phyloP scores from a whole-genome alignment of 2,329 filamentous ascomycete genomes.

The Rhinocladiella similis region DNA sequence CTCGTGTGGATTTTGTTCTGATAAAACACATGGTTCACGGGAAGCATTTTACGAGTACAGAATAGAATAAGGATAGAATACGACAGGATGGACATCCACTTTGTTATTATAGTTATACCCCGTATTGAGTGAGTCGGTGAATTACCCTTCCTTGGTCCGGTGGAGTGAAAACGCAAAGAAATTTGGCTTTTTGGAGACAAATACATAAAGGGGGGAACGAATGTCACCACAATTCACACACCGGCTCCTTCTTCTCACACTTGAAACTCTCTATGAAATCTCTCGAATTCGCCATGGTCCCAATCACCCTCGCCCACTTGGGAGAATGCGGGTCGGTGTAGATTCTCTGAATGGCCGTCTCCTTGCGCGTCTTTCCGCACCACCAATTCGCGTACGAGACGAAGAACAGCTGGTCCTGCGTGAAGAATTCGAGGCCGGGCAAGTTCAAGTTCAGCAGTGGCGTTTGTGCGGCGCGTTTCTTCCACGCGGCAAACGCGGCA shows the following conservation, averaged over 20 bases:
- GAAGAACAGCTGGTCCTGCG: slow-evolving; percentile 70
- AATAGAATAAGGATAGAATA: too few relatives aligned
- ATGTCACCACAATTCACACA: slow-evolving; percentile 70
- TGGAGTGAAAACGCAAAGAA: too few relatives aligned
- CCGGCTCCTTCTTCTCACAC: slow-evolving; percentile 65
- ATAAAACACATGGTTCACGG: too few relatives aligned
- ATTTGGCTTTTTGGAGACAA: too few relatives aligned
- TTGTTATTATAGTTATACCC: too few relatives aligned
- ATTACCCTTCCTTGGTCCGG: too few relatives aligned
- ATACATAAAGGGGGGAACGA: too few relatives aligned
- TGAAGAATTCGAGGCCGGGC: slow-evolving; percentile 62
- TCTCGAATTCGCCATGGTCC: slow-evolving; percentile 66
- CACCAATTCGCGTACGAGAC: slow-evolving; percentile 64
- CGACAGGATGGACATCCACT: too few relatives aligned
- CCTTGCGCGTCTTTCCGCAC: slow-evolving; percentile 65
- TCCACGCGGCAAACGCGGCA: slow-evolving; percentile 66
- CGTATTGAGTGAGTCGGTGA: too few relatives aligned
- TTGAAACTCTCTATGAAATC: slow-evolving; percentile 68
- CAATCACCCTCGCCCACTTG: slow-evolving; percentile 59
- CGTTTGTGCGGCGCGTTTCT: slow-evolving; percentile 55
- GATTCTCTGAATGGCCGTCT: slow-evolving; percentile 57
- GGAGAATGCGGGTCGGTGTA: slow-evolving; percentile 68
- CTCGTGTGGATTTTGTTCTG: too few relatives aligned
- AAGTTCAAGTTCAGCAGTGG: slow-evolving; percentile 53
- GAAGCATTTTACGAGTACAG: too few relatives aligned